phyloP scores from a whole-genome alignment of 2,329 filamentous ascomycete species.

The Penicillium sp. region DNA sequence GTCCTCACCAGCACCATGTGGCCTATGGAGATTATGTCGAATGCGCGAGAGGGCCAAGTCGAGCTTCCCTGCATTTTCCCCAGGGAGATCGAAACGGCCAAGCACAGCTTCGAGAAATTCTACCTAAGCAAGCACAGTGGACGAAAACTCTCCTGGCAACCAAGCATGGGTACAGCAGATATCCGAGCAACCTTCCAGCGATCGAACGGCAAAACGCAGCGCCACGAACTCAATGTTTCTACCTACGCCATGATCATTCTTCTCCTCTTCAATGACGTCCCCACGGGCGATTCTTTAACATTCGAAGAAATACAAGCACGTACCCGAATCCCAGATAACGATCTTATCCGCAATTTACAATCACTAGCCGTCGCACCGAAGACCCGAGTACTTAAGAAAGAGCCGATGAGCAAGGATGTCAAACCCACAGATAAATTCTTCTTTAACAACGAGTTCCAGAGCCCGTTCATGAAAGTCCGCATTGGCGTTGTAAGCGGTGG shows the following conservation, averaged over 20 bases:
- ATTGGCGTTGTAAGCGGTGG: slow-evolving; percentile 78
- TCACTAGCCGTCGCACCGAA: slow-evolving; percentile 84
- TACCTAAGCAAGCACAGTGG: slow-evolving; percentile 89
- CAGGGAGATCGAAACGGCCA: slow-evolving; percentile 72
- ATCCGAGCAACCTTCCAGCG: slow-evolving; percentile 78
- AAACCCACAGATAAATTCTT: slow-evolving; percentile 77
- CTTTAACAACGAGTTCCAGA: slow-evolving; percentile 82
- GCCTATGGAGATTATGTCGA: slow-evolving; percentile 86
- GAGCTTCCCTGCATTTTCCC: slow-evolving; percentile 71
- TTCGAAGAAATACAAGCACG: slow-evolving; percentile 81
- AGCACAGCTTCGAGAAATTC: slow-evolving; percentile 84
- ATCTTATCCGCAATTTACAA: slow-evolving; percentile 78
- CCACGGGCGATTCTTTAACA: slow-evolving; percentile 55
- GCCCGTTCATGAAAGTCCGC: slow-evolving; percentile 85
- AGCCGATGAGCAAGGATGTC: slow-evolving; percentile 77
- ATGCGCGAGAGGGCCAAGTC: slow-evolving; percentile 54
- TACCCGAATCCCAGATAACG: slow-evolving; percentile 76
- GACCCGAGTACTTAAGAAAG: slow-evolving; percentile 78
- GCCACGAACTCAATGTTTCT: slow-evolving; percentile 88
- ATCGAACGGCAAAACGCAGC: slow-evolving; percentile 72
- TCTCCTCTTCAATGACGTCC: slow-evolving; percentile 83
- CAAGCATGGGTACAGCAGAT: slow-evolving; percentile 80
- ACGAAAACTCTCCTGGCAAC: slow-evolving; percentile 82
- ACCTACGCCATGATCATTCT: slow-evolving; percentile 93
- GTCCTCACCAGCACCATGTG: slow-evolving; percentile 93